These are phyloP conservation scores for Penicillium olsonii DNA, from an alignment of 2,329 filamentous ascomycete genomes.

Conservation along the genomic window DNA sequence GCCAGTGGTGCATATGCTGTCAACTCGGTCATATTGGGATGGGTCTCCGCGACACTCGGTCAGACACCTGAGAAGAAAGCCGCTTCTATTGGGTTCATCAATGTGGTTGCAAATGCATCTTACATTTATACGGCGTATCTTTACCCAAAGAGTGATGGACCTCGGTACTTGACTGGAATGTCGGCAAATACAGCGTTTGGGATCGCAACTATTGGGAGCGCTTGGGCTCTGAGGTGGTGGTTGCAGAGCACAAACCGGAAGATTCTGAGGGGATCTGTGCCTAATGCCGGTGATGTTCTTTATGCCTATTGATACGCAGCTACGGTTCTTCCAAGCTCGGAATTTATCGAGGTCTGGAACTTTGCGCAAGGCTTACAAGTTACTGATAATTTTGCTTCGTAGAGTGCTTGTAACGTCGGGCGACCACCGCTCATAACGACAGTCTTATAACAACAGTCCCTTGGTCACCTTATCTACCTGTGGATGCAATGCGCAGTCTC, in stretches of 20 bases:
- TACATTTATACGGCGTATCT: constrained; percentile 39
- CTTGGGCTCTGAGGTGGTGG: constrained; percentile 8
- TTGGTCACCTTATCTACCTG: no score
- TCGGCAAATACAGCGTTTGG: constrained; percentile 7
- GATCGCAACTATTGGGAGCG: constrained; percentile 5
- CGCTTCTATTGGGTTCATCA: constrained; percentile 40
- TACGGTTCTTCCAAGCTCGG: no score
- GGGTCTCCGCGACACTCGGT: constrained; percentile 40
- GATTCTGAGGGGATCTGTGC: background rate
- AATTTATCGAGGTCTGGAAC: no score
- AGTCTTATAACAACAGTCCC: no score
- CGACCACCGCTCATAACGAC: no score
- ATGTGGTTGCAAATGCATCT: constrained; percentile 36
- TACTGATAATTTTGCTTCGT: no score
- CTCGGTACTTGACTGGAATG: constrained; percentile 11
- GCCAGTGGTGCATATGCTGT: constrained; percentile 25
- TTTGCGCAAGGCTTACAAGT: no score
- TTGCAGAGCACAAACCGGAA: constrained; percentile 4
- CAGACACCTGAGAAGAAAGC: constrained; percentile 45
- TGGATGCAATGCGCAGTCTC: no score
- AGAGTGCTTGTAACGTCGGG: no score
- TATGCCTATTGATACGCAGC: background rate
- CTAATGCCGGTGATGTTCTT: background rate
- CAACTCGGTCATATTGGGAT: constrained; percentile 42
- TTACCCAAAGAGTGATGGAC: constrained; percentile 14